phyloP scores from a whole-genome alignment of 192 early-diverging fungal genomes.

The Oehlia diaphana region DNA sequence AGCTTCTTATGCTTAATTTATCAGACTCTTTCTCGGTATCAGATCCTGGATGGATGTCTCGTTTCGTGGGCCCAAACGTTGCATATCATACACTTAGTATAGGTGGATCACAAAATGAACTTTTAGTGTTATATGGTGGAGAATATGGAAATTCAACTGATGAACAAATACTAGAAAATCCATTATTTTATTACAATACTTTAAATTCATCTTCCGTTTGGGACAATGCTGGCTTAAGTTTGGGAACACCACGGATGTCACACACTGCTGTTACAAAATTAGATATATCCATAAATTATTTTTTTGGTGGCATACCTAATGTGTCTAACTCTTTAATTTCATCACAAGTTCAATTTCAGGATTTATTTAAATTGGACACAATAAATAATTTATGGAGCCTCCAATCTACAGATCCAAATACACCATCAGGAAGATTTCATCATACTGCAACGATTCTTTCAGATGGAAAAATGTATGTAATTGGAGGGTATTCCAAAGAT shows the following conservation, averaged over 20 bases:
- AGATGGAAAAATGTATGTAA: slow-evolving; percentile 32
- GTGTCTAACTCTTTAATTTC: neutral
- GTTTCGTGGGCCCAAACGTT: slow-evolving; percentile 21
- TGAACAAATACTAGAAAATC: neutral
- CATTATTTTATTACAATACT: neutral
- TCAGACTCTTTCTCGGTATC: neutral
- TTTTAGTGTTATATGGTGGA: slow-evolving; percentile 32
- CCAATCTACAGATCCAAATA: neutral
- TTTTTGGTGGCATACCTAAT: slow-evolving; percentile 33
- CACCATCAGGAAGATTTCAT: slow-evolving; percentile 30
- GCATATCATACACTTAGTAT: slow-evolving; percentile 26
- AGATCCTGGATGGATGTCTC: neutral
- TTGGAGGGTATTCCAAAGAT: slow-evolving; percentile 31
- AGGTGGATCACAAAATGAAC: slow-evolving; percentile 25
- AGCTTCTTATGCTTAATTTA: slow-evolving; percentile 7
- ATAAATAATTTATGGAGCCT: slow-evolving; percentile 11
- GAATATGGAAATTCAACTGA: slow-evolving; percentile 1
- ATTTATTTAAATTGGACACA: slow-evolving; percentile 32
- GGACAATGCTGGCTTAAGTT: neutral
- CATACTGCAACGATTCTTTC: slow-evolving; percentile 30
- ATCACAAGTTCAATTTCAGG: neutral
- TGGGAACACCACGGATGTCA: slow-evolving; percentile 10
- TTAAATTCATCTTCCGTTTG: neutral
- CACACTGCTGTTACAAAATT: slow-evolving; percentile 26
- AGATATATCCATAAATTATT: slow-evolving; percentile 18